Percentiles rank a stretch among this genome's conserved stretches.
Conservation (phyloP, 306 rosid species). For the Datisca glomerata region DNA sequence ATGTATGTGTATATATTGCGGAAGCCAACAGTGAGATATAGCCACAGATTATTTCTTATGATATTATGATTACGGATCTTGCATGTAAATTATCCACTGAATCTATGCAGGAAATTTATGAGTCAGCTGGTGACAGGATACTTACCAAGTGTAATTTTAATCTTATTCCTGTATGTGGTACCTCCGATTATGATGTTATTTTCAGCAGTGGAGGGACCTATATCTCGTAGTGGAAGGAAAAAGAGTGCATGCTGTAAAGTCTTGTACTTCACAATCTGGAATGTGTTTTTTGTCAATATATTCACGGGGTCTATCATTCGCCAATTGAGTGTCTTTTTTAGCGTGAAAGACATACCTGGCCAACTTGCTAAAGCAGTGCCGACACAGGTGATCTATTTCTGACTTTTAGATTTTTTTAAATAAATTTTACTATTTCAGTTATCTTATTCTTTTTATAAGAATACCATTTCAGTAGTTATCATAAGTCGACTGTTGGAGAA, state of each 20-base stretch:
- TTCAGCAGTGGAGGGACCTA: slow-evolving; percentile 65
- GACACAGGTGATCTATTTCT: slow-evolving; percentile 53
- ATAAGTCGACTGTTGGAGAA: too few species aligned
- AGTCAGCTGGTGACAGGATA: slow-evolving; percentile 76
- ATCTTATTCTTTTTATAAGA: too few species aligned
- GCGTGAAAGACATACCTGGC: slow-evolving; percentile 59
- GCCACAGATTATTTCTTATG: too few species aligned
- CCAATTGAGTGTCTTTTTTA: slow-evolving; percentile 47
- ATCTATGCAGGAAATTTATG: slow-evolving; percentile 41
- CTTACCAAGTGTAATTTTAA: slow-evolving; percentile 84
- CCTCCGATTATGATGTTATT: slow-evolving; percentile 78
- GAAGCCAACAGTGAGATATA: too few species aligned
- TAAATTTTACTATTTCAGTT: too few species aligned
- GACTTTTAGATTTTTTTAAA: too few species aligned
- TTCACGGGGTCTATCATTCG: slow-evolving; percentile 69
- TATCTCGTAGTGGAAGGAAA: slow-evolving; percentile 87
- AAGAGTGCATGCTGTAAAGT: slow-evolving; percentile 82
- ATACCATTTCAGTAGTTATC: too few species aligned
- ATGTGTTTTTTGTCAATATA: slow-evolving; percentile 79
- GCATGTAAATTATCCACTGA: slow-evolving; percentile 1
- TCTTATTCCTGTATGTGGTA: slow-evolving; percentile 45
- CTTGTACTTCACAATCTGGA: slow-evolving; percentile 86
- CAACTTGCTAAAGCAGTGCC: slow-evolving; percentile 86
- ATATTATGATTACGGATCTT: too few species aligned
- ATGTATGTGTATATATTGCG: too few species aligned